Base-by-base conservation (phyloP, 2,329 filamentous ascomycete species). In the Apiospora saccharicola region DNA sequence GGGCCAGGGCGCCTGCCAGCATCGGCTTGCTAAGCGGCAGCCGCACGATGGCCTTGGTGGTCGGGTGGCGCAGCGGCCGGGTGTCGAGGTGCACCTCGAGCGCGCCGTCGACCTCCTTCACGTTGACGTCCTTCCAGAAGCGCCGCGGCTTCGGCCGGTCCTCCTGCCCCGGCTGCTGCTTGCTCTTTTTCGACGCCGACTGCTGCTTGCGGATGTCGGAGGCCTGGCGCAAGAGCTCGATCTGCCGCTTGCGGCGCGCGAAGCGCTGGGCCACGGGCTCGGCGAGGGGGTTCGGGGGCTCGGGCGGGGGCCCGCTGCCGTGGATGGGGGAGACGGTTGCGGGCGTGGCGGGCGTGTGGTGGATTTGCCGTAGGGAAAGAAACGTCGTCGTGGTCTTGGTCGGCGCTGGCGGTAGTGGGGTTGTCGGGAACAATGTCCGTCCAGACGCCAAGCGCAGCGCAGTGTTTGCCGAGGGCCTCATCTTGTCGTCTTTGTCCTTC, bases 101-200 rank as follows among this genome's bases (percentile, higher is more conserved):
- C n/a, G 82, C 78, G 67, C 92, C 91, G 75, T 91, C 85, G 13
- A 88, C 87, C 79, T 93, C 90, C 75, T 88, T 86, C 49, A 98
- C 91, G 73, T 87, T 82, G 1, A 96, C 94, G 79, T 96, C 89
- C 82, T 93, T 94, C 96, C 96, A 98, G 85, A 98, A 98, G 70
- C 95, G 89, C 85, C 91, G 93, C 79, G 87, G 87, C 78, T 89
- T 79, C 47, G 76, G 75, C 24, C 7, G 69, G 30, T 22, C 46
- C 24, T 26, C 44, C 30, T 46, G 80, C 1, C 86, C 75, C 73
- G 82, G 84, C 46, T 77, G 79, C 73, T 82, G 84, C 44, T 77
- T 79, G 0, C 79, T 51, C 70, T 72, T 75, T 69, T 34, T 37
- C 1, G 46, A 34, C 12, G 51, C 7, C 7, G 12, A 22, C 7